Conservation (phyloP, 2,329 filamentous ascomycete species). For the Chalaropsis thielavioides region DNA sequence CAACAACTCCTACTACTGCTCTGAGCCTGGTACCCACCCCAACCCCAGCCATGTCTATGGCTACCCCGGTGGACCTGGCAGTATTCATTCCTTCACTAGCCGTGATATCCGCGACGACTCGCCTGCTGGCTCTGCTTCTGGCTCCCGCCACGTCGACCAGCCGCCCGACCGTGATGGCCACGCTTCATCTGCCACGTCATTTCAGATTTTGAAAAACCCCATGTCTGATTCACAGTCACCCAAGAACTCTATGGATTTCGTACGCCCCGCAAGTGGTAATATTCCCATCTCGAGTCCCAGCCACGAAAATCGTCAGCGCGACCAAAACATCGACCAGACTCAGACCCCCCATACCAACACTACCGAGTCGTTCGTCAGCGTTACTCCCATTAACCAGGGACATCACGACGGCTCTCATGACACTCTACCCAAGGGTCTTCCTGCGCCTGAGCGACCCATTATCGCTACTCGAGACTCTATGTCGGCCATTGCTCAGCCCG, state of each 20-base stretch:
- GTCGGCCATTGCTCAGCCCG: conserved; percentile 4
- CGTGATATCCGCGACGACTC: conserved; percentile 31
- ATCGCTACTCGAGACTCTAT: not conserved
- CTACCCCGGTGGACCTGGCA: conserved; percentile 19
- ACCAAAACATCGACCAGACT: conserved; percentile 28
- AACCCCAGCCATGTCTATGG: conserved; percentile 18
- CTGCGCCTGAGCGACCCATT: conserved; percentile 6
- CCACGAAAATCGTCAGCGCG: conserved; percentile 27
- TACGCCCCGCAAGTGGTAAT: conserved; percentile 29
- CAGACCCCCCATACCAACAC: conserved; percentile 17
- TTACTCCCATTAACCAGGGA: conserved; percentile 17
- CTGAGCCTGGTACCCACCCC: conserved; percentile 21
- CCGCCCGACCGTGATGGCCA: conserved; percentile 21
- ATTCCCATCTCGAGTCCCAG: conserved; percentile 33
- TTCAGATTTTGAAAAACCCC: conserved; percentile 40
- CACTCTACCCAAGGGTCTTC: conserved; percentile 3
- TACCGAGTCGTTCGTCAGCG: conserved; percentile 14
- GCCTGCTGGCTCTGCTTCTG: conserved; percentile 22
- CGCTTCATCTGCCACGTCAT: conserved; percentile 26
- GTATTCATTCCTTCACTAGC: conserved; percentile 13
- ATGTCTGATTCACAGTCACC: conserved; percentile 27
- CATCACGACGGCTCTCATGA: conserved; percentile 5
- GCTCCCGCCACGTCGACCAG: conserved; percentile 14
- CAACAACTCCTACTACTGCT: conserved; percentile 17
- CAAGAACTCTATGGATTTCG: conserved; percentile 26